Conservation (phyloP, 2,329 filamentous ascomycete genomes). For the Fusarium begoniae region DNA sequence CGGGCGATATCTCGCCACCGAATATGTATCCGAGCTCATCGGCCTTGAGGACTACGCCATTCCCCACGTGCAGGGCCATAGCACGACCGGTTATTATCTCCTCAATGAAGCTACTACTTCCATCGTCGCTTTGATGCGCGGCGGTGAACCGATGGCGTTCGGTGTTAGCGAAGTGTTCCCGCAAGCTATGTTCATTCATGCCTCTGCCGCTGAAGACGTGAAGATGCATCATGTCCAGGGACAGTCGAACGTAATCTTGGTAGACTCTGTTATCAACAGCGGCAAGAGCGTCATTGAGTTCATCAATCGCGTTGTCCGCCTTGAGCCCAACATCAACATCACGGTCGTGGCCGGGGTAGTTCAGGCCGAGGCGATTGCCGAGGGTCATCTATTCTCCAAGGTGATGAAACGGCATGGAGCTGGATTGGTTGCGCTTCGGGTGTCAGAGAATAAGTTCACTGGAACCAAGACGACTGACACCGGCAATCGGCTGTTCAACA, state of each 20-base stretch:
- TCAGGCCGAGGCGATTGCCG: slow-evolving; percentile 49
- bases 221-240: slow-evolving; percentile 51
- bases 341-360: slow-evolving; percentile 65
- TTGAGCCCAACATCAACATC: slow-evolving; percentile 54
- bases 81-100: slow-evolving; percentile 57
- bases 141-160: slow-evolving; percentile 68
- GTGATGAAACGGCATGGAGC: slow-evolving; percentile 40
- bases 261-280: slow-evolving; percentile 70
- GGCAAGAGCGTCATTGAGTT: not conserved
- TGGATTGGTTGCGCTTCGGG: slow-evolving; percentile 60
- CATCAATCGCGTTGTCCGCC: slow-evolving; percentile 47
- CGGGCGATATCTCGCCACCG: slow-evolving; percentile 63
- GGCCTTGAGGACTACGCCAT: slow-evolving; percentile 61
- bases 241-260: slow-evolving; percentile 57
- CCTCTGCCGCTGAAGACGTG: slow-evolving; percentile 52
- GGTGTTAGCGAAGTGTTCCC: slow-evolving; percentile 65
- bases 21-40: slow-evolving; percentile 57
- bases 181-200: slow-evolving; percentile 61
- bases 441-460: slow-evolving; percentile 65
- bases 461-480: slow-evolving; percentile 65
- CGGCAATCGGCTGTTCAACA: slow-evolving; percentile 68
- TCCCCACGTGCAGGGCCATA: slow-evolving; percentile 60
- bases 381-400: slow-evolving; percentile 13
- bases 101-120: slow-evolving; percentile 56
- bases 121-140: slow-evolving; percentile 71